Percentiles rank a stretch among this genome's conserved stretches.
Evolutionary conservation across 306 rosid species (phyloP).

Genomic region (Quercus berberidifolia): DNA sequence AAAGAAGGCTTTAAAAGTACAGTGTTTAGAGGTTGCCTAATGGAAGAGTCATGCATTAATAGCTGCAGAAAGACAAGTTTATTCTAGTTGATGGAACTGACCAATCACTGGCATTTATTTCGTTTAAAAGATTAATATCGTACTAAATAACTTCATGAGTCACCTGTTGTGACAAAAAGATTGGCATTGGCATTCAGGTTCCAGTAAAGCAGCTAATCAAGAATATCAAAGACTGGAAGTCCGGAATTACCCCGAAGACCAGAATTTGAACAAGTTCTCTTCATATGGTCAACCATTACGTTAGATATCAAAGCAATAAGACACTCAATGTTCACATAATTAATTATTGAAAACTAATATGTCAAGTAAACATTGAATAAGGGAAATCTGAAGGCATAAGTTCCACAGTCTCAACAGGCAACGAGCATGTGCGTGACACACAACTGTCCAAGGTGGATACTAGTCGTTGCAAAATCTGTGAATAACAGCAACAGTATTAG

Average conservation of each 20-base stretch:
- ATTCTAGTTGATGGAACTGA: not conserved
- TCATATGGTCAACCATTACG: not conserved
- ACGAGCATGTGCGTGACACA: constrained; percentile 86
- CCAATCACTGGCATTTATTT: not conserved
- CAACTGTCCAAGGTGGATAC: constrained; percentile 91
- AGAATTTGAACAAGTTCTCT: constrained; percentile 2
- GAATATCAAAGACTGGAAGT: not conserved
- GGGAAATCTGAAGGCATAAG: constrained; percentile 83
- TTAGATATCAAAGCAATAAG: not conserved
- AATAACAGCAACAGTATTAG: constrained; percentile 18
- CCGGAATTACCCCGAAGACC: not conserved
- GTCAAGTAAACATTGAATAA: not conserved
- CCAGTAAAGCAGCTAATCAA: not conserved
- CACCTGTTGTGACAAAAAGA: not conserved
- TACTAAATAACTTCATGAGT: not conserved
- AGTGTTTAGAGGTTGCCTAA: not conserved
- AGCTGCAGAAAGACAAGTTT: not conserved
- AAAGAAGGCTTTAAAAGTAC: not conserved
- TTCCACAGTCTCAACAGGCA: constrained; percentile 93
- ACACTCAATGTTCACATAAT: not conserved
- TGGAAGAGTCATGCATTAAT: not conserved
- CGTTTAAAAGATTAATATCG: not conserved
- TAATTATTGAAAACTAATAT: constrained; percentile 13
- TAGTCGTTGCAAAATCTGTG: constrained; percentile 72
- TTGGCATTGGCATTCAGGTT: not conserved